Base-by-base conservation (phyloP, 371 early-diverging fungal species). In the Rhizopus microsporus region DNA sequence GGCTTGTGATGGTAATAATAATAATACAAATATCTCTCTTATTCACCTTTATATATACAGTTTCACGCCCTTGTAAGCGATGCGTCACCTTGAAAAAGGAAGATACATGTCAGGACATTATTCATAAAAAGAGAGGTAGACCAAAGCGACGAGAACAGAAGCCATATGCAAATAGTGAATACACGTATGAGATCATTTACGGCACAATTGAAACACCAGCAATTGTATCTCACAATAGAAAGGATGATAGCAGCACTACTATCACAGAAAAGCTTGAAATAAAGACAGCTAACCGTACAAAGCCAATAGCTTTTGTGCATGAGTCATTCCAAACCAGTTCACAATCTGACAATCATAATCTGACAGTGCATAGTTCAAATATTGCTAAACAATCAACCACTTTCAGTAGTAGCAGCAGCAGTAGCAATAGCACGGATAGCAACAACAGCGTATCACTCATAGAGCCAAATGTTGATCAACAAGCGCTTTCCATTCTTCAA, bases 101-200 rank as follows among this genome's bases (percentile, higher is more conserved):
- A 51, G 88, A 87, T 47, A 82, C 86, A n/a, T 91, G 92, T 55
- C 76, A 83, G 34, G 92, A 91, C 67, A 88, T 88, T 51, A 82
- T 88, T 64, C 90, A 90, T 69, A 91, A 89, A 62, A 90, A 90
- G 60, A 82, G 92, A 57, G 92, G 92, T 13, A 80, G 92, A 17
- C 92, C 90, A 34, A 89, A 87, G 62, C 70, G 88, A 13, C 81
- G 84, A 56, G 86, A 84, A 57, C 78, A 82, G 54, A 59, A 38
- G 48, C 16, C 50, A 5, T 56, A 55, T 51, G 52, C 62, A 23
- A 39, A 59, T 0, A 62, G 63, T 17, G 57, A 62, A 45, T 52
- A 56, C 9, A 69, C 47, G 2, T 69, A 60, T 31, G 60, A 69
- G 23, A 62, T 66, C n/a, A 34, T 69, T 29, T 63, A 69, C 29